These are phyloP conservation scores for Aspergillus tamarii DNA, from an alignment of 2,329 filamentous ascomycete genomes.

Conservation along the genomic window DNA sequence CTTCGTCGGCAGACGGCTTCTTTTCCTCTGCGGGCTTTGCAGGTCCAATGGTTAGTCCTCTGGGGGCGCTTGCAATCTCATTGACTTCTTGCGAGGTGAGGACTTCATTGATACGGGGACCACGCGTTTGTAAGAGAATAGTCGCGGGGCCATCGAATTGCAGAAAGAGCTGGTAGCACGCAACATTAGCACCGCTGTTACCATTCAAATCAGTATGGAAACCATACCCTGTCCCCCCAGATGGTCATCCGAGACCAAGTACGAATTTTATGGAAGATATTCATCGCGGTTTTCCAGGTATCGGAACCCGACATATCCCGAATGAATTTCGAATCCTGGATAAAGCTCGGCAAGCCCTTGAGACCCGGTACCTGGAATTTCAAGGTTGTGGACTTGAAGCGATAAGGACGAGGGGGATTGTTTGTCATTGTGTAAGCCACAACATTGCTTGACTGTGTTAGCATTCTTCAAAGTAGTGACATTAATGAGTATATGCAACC, in stretches of 20 bases:
- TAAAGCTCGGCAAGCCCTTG: slow-evolving; percentile 60
- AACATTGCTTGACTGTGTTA: slow-evolving; percentile 64
- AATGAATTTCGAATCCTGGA: slow-evolving; percentile 75
- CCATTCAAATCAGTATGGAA: background rate
- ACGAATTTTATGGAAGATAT: slow-evolving; percentile 68
- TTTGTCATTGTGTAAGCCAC: slow-evolving; percentile 83
- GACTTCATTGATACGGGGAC: slow-evolving; percentile 74
- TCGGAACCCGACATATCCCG: slow-evolving; percentile 70
- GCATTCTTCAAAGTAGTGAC: background rate
- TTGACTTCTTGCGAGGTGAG: slow-evolving; percentile 80
- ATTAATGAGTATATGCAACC: slow-evolving; percentile 6
- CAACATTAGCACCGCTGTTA: slow-evolving; percentile 7
- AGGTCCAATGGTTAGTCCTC: slow-evolving; percentile 68
- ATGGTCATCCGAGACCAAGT: slow-evolving; percentile 80
- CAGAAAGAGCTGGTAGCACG: slow-evolving; percentile 67
- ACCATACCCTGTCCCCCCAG: slow-evolving; percentile 79
- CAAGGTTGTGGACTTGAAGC: slow-evolving; percentile 76
- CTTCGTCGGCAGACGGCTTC: slow-evolving; percentile 16
- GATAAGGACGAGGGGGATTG: slow-evolving; percentile 77
- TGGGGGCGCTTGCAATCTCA: slow-evolving; percentile 82
- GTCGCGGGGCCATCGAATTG: slow-evolving; percentile 86
- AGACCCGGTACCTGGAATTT: slow-evolving; percentile 76
- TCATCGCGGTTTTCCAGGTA: slow-evolving; percentile 71
- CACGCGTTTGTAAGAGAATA: slow-evolving; percentile 86
- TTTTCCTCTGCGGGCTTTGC: slow-evolving; percentile 41